Evolutionary conservation across 257 asterid species (phyloP).

Genomic region (Nicotiana otophora): DNA sequence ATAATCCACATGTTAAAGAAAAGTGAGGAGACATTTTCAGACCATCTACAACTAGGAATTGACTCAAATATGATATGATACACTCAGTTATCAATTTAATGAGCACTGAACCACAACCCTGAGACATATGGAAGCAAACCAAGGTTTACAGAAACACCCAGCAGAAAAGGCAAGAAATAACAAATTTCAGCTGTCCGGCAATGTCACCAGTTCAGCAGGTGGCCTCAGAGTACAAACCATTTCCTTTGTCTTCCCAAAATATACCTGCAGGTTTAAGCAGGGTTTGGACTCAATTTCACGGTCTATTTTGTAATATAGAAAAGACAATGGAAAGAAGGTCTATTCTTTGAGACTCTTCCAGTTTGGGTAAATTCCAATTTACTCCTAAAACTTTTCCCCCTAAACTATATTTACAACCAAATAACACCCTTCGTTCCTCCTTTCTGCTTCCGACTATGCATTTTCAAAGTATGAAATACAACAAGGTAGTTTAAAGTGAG

Average conservation of each 20-base stretch:
- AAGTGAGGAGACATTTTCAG: neutral
- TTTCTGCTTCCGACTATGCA: neutral
- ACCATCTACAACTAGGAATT: neutral
- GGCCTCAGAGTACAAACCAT: constrained; percentile 98
- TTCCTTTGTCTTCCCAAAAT: constrained; percentile 97
- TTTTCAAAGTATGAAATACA: neutral
- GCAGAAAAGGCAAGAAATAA: neutral
- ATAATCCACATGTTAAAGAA: neutral
- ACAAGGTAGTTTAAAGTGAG: neutral
- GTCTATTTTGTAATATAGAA: neutral
- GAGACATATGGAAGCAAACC: neutral
- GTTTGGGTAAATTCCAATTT: neutral
- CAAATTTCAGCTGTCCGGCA: constrained; percentile 51
- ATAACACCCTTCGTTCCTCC: neutral
- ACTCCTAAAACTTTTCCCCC: neutral
- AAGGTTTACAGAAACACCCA: constrained; percentile 2
- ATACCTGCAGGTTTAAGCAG: constrained; percentile 47
- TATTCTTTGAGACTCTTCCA: neutral
- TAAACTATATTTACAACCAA: neutral
- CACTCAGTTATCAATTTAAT: neutral
- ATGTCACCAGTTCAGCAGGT: constrained; percentile 67
- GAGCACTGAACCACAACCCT: neutral
- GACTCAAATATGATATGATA: neutral
- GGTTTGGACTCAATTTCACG: constrained; percentile 1
- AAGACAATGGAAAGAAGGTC: neutral